Evolutionary conservation across 768 basidiomycete genomes (phyloP).

Genomic region (Leccinum fibrillosum): DNA sequence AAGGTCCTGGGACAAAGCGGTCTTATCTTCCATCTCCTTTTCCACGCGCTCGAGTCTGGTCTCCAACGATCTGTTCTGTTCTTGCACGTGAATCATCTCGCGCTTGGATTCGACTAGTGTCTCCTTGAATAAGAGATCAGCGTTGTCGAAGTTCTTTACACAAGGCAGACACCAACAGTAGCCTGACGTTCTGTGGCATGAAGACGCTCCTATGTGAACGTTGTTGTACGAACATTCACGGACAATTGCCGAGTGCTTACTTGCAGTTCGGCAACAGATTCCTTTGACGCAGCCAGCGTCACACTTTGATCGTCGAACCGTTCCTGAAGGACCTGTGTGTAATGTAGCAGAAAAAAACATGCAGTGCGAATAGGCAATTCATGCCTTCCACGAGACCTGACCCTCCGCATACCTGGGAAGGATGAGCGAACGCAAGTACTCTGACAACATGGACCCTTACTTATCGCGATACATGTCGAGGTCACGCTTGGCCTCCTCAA

Average conservation of each 20-base stretch:
- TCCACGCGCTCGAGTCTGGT: slow-evolving; percentile 12
- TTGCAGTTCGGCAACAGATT: slow-evolving; percentile 51
- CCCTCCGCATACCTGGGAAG: slow-evolving; percentile 17
- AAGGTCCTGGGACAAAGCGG: slow-evolving; percentile 11
- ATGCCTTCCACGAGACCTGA: slow-evolving; percentile 24
- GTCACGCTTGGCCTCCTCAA: slow-evolving; percentile 20
- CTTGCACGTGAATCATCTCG: slow-evolving; percentile 19
- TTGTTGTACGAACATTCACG: neutral
- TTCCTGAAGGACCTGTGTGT: slow-evolving; percentile 48
- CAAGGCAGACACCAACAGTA: slow-evolving; percentile 12
- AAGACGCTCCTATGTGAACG: slow-evolving; percentile 22
- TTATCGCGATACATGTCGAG: slow-evolving; percentile 21
- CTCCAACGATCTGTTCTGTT: slow-evolving; percentile 19
- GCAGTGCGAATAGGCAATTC: neutral
- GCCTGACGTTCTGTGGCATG: slow-evolving; percentile 15
- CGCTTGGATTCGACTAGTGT: slow-evolving; percentile 9
- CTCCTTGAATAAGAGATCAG: slow-evolving; percentile 15
- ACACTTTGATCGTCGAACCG: slow-evolving; percentile 57
- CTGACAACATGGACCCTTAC: slow-evolving; percentile 13
- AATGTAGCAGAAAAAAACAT: neutral
- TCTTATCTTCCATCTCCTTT: slow-evolving; percentile 9
- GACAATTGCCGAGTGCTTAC: slow-evolving; percentile 20
- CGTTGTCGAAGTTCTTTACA: no score
- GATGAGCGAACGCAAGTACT: neutral
- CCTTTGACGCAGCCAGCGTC: slow-evolving; percentile 52